phyloP scores from a whole-genome alignment of 495 filamentous ascomycete species.

The Neurospora sp. region DNA sequence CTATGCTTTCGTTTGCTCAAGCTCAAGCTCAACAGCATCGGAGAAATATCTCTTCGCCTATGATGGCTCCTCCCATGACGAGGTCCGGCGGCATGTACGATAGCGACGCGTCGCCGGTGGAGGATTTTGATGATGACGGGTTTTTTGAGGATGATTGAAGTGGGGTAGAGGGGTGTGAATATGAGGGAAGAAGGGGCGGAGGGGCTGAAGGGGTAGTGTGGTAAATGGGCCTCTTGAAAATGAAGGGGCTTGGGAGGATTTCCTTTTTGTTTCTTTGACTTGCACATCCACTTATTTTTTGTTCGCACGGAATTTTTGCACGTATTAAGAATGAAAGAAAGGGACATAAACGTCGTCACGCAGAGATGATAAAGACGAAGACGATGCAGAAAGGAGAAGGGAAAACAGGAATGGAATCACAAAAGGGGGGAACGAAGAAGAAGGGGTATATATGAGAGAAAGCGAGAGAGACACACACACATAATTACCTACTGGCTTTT shows the following conservation, averaged over 20 bases:
- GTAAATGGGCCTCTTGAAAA: background rate
- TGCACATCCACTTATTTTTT: background rate
- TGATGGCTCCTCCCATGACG: slow-evolving; percentile 59
- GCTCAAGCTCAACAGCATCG: slow-evolving; percentile 1
- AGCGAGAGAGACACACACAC: background rate
- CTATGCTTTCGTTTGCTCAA: background rate
- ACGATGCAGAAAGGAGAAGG: background rate
- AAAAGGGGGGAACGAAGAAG: background rate
- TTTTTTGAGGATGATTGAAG: slow-evolving; percentile 44
- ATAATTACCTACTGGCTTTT: background rate
- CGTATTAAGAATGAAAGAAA: background rate
- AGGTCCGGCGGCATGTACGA: slow-evolving; percentile 55
- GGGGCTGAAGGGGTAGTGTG: background rate
- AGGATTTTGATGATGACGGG: slow-evolving; percentile 44
- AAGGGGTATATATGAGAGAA: background rate
- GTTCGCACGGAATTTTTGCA: background rate
- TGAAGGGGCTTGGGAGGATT: background rate
- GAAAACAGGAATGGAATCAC: background rate
- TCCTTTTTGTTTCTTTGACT: background rate
- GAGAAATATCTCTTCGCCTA: background rate
- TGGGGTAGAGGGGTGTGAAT: background rate
- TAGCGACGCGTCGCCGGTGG: slow-evolving; percentile 49
- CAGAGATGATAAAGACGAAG: background rate
- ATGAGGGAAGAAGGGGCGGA: background rate
- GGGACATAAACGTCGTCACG: background rate